Evolutionary conservation across 257 asterid genomes (phyloP), one percentile per base, ranked within the genome.

Genomic region (Anisodus tanguticus): DNA sequence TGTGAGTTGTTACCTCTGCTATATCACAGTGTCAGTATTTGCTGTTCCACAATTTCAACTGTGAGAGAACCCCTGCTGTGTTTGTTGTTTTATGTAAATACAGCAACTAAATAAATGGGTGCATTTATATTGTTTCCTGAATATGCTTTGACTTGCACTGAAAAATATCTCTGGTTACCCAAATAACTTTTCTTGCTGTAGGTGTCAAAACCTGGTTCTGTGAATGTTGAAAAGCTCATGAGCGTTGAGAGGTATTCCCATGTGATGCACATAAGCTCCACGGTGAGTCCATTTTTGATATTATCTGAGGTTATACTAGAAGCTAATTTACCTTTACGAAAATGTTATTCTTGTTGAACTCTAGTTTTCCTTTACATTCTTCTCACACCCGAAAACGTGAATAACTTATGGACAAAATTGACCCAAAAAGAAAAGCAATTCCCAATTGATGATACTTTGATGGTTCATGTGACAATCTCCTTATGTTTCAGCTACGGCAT

Each of bases 261-360:
- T 88, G 98, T 93, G 84, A 96, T 94, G 98, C 98, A 96, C 91
- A 92, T 94, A 80, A 95, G 98, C 89, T 95, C 99, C 63, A 95
- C 98, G 72, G 99, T 93, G 90, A 92, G 97, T 47, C 57, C 57
- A 71, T n/a, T 17, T 71, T 70, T 39, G 7, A 3, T 64, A 83
- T 35, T 9, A 11, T 67, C 10, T 16, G 47, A 15, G 51, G 77
- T 35, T 13, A 3, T 15, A 17, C n/a, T 49, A 49, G 53, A 51
- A 12, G 26, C 4, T 55, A 35, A 43, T 58, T 70, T 26, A 15
- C 51, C 51, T 59, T 47, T 15, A 17, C 12, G 66, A 68, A 85
- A 80, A 70, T 67, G 22, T 12, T 67, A 3, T 67, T 26, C 43
- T 43, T 81, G 80, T 79, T 63, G 64, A 31, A 60, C 51, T 85